These are phyloP conservation scores for Penicillium bialowiezense DNA, from an alignment of 495 filamentous ascomycete species.

Conservation along the genomic window DNA sequence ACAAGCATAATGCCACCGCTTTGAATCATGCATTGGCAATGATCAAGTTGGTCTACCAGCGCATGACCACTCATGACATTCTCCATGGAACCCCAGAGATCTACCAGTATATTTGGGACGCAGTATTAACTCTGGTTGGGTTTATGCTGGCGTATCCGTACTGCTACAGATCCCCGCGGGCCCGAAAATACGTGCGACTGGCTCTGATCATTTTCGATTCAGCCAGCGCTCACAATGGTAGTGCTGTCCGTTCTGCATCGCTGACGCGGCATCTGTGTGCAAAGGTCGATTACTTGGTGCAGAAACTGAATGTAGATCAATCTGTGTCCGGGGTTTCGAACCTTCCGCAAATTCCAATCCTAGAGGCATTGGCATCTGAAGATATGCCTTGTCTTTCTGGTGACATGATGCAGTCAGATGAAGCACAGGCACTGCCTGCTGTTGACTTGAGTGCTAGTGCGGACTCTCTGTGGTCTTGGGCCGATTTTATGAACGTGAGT, in stretches of 20 bases:
- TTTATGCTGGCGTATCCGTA: constrained; percentile 53
- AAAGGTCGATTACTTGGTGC: constrained; percentile 7
- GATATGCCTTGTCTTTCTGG: neutral
- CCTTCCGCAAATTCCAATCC: neutral
- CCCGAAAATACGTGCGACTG: constrained; percentile 10
- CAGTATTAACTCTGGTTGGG: constrained; percentile 33
- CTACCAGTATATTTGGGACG: constrained; percentile 34
- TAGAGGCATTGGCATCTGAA: neutral
- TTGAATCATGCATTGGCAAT: constrained; percentile 25
- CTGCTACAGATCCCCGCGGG: constrained; percentile 36
- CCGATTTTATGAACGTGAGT: constrained; percentile 9
- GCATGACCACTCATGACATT: constrained; percentile 20
- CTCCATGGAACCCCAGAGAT: constrained; percentile 25
- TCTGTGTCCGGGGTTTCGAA: neutral
- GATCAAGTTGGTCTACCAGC: constrained; percentile 14
- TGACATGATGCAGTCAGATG: neutral
- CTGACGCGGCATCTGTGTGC: constrained; percentile 4
- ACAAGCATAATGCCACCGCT: constrained; percentile 23
- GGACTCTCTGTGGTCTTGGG: constrained; percentile 6
- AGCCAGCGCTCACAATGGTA: neutral
- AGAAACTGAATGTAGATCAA: constrained; percentile 1
- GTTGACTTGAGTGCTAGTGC: neutral
- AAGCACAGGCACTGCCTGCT: neutral
- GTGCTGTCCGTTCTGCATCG: neutral
- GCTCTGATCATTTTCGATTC: constrained; percentile 17